Evolutionary conservation across 2,329 filamentous ascomycete genomes (phyloP).

Genomic region (Grosmannia serpens): DNA sequence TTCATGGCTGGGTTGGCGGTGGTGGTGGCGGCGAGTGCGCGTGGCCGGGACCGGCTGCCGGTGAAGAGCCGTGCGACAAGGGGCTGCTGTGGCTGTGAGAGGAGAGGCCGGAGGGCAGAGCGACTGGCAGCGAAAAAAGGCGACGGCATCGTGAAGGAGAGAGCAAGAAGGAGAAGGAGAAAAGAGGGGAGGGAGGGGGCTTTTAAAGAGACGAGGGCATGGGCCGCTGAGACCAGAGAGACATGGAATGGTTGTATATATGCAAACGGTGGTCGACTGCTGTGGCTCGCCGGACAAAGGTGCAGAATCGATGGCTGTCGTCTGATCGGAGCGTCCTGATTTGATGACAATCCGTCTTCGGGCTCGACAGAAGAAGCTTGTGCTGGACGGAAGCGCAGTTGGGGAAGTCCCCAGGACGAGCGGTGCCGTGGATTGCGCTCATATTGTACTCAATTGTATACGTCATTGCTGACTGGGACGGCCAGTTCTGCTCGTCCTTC

Average conservation of each 20-base stretch:
- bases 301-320: not conserved
- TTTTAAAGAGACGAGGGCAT: no score
- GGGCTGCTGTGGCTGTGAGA: not conserved
- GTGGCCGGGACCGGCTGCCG: not conserved
- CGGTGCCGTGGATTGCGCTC: no score
- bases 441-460: not conserved
- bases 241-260: not conserved
- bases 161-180: not conserved
- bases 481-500: not conserved
- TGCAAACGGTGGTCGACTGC: not conserved
- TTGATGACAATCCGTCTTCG: not conserved
- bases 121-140: not conserved
- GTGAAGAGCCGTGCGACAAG: not conserved
- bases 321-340: not conserved
- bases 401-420: not conserved
- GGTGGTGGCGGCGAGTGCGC: not conserved
- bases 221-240: no score
- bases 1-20: slow-evolving; percentile 4
- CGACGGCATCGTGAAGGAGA: not conserved
- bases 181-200: not conserved
- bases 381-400: not conserved
- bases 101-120: not conserved
- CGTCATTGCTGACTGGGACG: not conserved
- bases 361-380: not conserved
- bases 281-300: not conserved